Evolutionary conservation across 768 basidiomycete species (phyloP).

Genomic region (Hygrophorus russula): DNA sequence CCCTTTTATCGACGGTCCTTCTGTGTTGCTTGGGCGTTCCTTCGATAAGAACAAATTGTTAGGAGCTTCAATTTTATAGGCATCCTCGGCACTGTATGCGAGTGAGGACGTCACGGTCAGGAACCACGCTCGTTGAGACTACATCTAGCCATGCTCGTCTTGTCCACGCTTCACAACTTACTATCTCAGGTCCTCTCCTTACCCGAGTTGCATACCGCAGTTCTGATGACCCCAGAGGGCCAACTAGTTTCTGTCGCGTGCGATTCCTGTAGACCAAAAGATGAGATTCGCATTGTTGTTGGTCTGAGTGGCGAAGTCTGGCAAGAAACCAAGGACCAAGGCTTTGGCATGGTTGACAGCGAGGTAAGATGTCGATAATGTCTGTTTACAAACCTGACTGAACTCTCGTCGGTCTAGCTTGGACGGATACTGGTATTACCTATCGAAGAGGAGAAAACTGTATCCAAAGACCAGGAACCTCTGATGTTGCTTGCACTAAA

Average conservation of each 20-base stretch:
- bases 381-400: neutral
- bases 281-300: slow-evolving; percentile 61
- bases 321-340: slow-evolving; percentile 60
- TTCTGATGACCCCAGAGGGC: slow-evolving; percentile 63
- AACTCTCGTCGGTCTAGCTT: slow-evolving; percentile 28
- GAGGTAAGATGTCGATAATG: slow-evolving; percentile 38
- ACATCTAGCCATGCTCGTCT: slow-evolving; percentile 62
- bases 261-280: slow-evolving; percentile 47
- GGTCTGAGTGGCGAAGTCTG: slow-evolving; percentile 69
- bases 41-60: too few relatives aligned
- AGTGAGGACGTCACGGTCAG: too few relatives aligned
- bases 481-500: slow-evolving; percentile 64
- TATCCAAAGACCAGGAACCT: slow-evolving; percentile 31
- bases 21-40: too few relatives aligned
- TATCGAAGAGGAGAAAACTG: slow-evolving; percentile 33
- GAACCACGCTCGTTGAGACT: too few relatives aligned
- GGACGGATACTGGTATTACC: slow-evolving; percentile 63
- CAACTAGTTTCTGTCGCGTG: slow-evolving; percentile 60
- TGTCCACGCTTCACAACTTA: slow-evolving; percentile 54
- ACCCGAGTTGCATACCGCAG: slow-evolving; percentile 56
- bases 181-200: slow-evolving; percentile 51
- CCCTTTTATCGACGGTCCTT: too few relatives aligned
- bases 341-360: slow-evolving; percentile 64
- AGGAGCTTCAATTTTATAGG: too few relatives aligned
- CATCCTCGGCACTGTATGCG: too few relatives aligned